Percentiles rank a stretch among this genome's conserved stretches.
Evolutionary conservation across 139 green algal species (phyloP).

Genomic region (Micractinium conductrix): DNA sequence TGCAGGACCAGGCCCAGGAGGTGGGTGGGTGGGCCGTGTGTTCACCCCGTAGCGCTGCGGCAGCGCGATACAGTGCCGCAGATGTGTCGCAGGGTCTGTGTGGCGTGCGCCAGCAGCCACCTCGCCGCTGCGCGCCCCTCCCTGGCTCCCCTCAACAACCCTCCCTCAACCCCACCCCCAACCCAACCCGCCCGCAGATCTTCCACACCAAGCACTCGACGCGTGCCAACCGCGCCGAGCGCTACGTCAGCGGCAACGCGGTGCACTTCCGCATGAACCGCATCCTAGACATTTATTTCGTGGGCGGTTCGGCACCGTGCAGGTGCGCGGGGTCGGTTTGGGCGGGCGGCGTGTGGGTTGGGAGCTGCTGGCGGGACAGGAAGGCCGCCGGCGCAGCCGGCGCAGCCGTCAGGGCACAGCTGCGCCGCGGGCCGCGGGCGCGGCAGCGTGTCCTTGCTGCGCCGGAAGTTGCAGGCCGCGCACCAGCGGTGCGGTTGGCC

Average conservation of each 20-base stretch:
- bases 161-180: too few relatives aligned
- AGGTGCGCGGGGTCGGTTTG: constrained; percentile 18
- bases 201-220: constrained; percentile 83
- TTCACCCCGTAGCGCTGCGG: too few relatives aligned
- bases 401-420: not conserved
- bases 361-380: too few relatives aligned
- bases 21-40: too few relatives aligned
- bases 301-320: constrained; percentile 95
- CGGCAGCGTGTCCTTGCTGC: not conserved
- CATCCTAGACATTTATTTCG: constrained; percentile 98
- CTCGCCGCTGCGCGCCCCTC: too few relatives aligned
- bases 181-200: constrained; percentile 65
- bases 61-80: too few relatives aligned
- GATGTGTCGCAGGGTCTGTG: too few relatives aligned
- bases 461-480: not conserved
- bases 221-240: constrained; percentile 4
- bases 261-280: constrained; percentile 94
- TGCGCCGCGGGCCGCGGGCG: not conserved
- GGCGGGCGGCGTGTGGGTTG: too few relatives aligned
- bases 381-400: not conserved
- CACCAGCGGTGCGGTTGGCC: not conserved
- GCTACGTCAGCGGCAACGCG: constrained; percentile 73
- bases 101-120: too few relatives aligned
- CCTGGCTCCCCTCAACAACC: too few relatives aligned
- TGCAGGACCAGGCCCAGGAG: constrained; percentile 75